Conservation (phyloP, 176 grass and related monocot species). For the Eragrostis nindensis region DNA sequence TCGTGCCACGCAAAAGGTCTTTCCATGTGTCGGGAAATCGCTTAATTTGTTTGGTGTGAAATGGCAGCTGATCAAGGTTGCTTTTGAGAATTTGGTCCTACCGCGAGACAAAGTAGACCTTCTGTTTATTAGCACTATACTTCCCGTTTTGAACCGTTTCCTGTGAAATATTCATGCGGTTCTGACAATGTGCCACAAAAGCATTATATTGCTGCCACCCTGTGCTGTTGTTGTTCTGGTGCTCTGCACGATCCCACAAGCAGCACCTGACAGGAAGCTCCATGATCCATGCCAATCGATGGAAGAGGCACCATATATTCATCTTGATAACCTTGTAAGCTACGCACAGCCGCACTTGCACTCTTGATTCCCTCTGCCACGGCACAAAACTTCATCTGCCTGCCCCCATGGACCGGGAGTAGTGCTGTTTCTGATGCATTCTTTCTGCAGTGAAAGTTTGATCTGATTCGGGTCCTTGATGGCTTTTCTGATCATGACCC, state of each 20-base stretch:
- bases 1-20: neutral
- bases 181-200: neutral
- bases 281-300: slow-evolving; percentile 10
- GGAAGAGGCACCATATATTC: neutral
- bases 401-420: neutral
- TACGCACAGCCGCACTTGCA: slow-evolving; percentile 14
- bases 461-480: neutral
- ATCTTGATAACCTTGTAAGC: slow-evolving; percentile 26
- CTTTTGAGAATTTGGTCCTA: neutral
- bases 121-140: neutral
- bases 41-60: neutral
- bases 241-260: neutral
- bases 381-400: slow-evolving; percentile 7
- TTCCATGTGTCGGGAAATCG: neutral
- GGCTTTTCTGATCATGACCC: neutral
- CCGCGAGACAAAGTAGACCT: too few relatives aligned
- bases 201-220: too few relatives aligned
- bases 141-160: neutral
- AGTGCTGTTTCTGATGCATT: neutral
- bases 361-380: neutral
- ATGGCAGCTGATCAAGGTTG: neutral
- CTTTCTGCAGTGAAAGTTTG: neutral
- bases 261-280: neutral
- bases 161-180: neutral
- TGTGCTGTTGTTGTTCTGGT: neutral